Evolutionary conservation across 768 basidiomycete genomes (phyloP).

Genomic region (Psilocybe cyanescens): DNA sequence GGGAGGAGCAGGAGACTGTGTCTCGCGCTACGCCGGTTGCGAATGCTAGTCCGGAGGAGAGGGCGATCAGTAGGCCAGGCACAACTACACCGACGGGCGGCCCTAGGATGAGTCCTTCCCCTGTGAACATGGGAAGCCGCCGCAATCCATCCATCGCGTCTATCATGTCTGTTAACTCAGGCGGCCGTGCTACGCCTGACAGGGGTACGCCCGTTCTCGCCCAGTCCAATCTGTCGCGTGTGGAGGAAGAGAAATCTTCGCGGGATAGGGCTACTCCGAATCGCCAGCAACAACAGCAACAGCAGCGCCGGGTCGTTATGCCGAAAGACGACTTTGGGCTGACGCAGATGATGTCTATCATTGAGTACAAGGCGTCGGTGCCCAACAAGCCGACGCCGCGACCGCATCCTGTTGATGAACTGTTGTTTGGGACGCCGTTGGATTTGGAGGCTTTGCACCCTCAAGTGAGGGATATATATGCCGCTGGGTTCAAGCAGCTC

Average conservation of each 20-base stretch:
- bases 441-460: slow-evolving; percentile 72
- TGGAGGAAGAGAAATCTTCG: slow-evolving; percentile 17
- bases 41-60: not conserved
- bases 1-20: not conserved
- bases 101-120: slow-evolving; percentile 11
- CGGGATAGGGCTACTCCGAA: slow-evolving; percentile 30
- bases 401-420: slow-evolving; percentile 68
- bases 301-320: slow-evolving; percentile 50
- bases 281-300: slow-evolving; percentile 24
- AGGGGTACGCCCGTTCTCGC: slow-evolving; percentile 44
- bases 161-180: slow-evolving; percentile 66
- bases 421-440: slow-evolving; percentile 70
- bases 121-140: slow-evolving; percentile 26
- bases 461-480: slow-evolving; percentile 70
- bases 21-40: slow-evolving; percentile 18
- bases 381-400: slow-evolving; percentile 37
- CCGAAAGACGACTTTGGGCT: slow-evolving; percentile 89
- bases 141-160: slow-evolving; percentile 78
- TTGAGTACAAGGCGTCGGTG: slow-evolving; percentile 58
- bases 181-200: slow-evolving; percentile 18
- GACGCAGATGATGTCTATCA: slow-evolving; percentile 84
- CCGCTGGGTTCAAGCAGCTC: slow-evolving; percentile 68
- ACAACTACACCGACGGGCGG: slow-evolving; percentile 41
- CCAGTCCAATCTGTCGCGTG: slow-evolving; percentile 27
- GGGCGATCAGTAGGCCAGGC: slow-evolving; percentile 24